These are phyloP conservation scores for Tulasnella sp. DNA, from an alignment of 768 basidiomycete species.

Conservation along the genomic window DNA sequence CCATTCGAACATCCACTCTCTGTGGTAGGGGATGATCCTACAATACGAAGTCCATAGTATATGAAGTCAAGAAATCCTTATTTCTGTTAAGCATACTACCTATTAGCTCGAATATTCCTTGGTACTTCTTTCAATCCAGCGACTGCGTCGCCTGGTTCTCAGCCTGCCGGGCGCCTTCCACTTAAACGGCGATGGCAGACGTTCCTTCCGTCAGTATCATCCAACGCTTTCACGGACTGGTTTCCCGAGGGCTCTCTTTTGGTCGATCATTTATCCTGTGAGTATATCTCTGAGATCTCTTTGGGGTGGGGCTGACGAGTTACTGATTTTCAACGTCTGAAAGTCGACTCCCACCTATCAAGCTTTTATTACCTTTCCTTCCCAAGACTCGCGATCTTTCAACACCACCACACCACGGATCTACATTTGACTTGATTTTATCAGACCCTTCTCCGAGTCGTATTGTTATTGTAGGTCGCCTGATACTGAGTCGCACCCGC, in stretches of 20 bases:
- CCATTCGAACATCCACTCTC: neutral
- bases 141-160: neutral
- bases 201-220: neutral
- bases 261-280: neutral
- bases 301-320: too few species aligned
- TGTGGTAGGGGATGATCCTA: neutral
- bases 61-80: neutral
- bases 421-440: neutral
- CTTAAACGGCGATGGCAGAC: neutral
- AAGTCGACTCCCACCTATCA: too few species aligned
- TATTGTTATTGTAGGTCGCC: neutral
- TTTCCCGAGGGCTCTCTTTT: neutral
- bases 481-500: too few species aligned
- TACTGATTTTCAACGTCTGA: too few species aligned
- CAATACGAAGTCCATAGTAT: neutral
- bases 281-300: neutral
- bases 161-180: neutral
- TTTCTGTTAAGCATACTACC: neutral
- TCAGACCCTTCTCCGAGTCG: neutral
- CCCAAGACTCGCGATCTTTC: too few species aligned
- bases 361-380: too few species aligned
- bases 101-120: neutral
- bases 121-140: neutral
- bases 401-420: too few species aligned
- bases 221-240: neutral